Percentiles rank a stretch among this genome's conserved stretches.
phyloP scores from a whole-genome alignment of 495 filamentous ascomycete species.

The Xylaria grammica region DNA sequence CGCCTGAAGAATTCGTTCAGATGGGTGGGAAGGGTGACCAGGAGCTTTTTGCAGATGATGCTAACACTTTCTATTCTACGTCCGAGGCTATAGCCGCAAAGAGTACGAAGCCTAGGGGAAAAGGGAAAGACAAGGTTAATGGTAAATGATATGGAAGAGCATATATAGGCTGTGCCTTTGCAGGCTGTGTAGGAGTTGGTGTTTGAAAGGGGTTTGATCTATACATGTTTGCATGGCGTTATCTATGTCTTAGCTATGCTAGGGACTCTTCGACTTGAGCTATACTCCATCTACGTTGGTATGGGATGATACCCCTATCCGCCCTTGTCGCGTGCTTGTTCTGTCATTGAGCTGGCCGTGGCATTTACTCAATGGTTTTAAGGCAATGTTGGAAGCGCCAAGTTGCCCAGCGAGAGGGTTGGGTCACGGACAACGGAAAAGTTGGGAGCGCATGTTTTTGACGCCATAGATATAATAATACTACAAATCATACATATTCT shows the following conservation, averaged over 20 bases:
- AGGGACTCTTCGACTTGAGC: background rate
- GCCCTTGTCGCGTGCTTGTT: background rate
- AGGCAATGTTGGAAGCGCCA: background rate
- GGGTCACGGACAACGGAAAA: slow-evolving; percentile 11
- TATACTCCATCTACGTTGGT: background rate
- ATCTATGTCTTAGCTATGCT: background rate
- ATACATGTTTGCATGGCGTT: slow-evolving; percentile 15
- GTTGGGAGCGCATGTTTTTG: background rate
- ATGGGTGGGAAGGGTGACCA: slow-evolving; percentile 86
- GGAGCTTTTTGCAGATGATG: slow-evolving; percentile 70
- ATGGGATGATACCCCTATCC: background rate
- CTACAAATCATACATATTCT: no score
- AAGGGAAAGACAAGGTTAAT: slow-evolving; percentile 26
- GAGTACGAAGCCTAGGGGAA: slow-evolving; percentile 35
- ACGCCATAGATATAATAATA: no score
- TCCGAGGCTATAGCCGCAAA: slow-evolving; percentile 41
- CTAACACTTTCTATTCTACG: slow-evolving; percentile 51
- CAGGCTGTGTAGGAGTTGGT: background rate
- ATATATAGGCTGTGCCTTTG: background rate
- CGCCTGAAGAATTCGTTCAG: slow-evolving; percentile 75
- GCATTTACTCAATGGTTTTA: slow-evolving; percentile 9
- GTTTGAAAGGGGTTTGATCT: slow-evolving; percentile 3
- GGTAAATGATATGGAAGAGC: slow-evolving; percentile 4
- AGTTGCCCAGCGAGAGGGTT: background rate
- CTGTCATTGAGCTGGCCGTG: background rate